Percentiles rank a stretch among this genome's conserved stretches.
Evolutionary conservation across 75 land plant species (phyloP).

Genomic region (Ceratopteris richardii): DNA sequence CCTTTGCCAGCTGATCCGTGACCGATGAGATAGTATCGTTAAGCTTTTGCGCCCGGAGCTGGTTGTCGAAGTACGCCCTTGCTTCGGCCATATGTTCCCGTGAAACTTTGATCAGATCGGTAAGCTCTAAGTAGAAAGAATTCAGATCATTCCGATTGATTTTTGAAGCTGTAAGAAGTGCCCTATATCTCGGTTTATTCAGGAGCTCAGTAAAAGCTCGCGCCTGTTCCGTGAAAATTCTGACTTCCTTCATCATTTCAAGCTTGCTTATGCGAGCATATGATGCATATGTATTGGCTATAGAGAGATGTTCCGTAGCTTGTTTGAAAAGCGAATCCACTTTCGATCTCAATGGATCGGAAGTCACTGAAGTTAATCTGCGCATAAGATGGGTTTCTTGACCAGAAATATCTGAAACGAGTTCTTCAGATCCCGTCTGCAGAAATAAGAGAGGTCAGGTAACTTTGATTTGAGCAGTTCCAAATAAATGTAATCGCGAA

Average conservation of each 20-base stretch:
- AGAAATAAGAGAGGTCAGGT: too few relatives aligned
- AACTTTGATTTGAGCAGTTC: too few relatives aligned
- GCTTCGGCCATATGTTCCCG: slow-evolving; percentile 46
- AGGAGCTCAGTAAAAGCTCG: background rate
- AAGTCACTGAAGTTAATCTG: too few relatives aligned
- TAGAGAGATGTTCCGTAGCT: slow-evolving; percentile 15
- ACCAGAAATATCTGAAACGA: too few relatives aligned
- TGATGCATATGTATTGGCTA: slow-evolving; percentile 18
- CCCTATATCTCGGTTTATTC: background rate
- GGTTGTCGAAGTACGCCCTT: slow-evolving; percentile 77
- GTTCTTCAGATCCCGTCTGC: too few relatives aligned
- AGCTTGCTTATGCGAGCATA: slow-evolving; percentile 20
- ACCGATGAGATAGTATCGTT: slow-evolving; percentile 82
- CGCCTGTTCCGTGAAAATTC: slow-evolving; percentile 17
- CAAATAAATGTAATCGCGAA: too few relatives aligned
- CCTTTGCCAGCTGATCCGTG: slow-evolving; percentile 44
- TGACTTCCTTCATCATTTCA: slow-evolving; percentile 18
- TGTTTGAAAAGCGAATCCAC: slow-evolving; percentile 16
- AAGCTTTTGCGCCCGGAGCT: slow-evolving; percentile 84
- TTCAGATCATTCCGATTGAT: slow-evolving; percentile 71
- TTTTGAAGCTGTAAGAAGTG: slow-evolving; percentile 24
- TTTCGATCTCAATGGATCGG: slow-evolving; percentile 10
- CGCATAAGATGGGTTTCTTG: too few relatives aligned
- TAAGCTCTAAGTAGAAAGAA: slow-evolving; percentile 69
- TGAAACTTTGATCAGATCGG: slow-evolving; percentile 54